A percentile compares a stretch with the other conserved stretches of the same genome.
These are phyloP conservation scores for Drechmeria coniospora DNA, from an alignment of 2,329 filamentous ascomycete genomes.

Conservation along the genomic window DNA sequence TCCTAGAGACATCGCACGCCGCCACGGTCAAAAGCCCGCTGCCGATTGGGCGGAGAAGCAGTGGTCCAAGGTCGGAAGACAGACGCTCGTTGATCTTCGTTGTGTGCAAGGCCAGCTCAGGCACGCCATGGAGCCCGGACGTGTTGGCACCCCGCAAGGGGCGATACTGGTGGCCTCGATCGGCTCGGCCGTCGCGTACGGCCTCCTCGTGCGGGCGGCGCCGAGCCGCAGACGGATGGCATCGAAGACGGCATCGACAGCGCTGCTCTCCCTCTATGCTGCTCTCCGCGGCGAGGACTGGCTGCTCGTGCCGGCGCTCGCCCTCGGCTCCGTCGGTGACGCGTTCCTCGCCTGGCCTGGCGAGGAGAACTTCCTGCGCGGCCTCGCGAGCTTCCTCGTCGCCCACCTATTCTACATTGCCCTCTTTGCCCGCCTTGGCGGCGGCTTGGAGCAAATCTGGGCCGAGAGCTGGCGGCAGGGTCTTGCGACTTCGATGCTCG, in stretches of 20 bases:
- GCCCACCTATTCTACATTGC: constrained; percentile 18
- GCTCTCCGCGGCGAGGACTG: constrained; percentile 5
- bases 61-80: no score
- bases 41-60: no score
- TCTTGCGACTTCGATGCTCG: constrained; percentile 7
- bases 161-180: constrained; percentile 3
- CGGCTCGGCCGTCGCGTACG: constrained; percentile 7
- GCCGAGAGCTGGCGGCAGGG: constrained; percentile 5
- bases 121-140: neutral
- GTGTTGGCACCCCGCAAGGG: neutral
- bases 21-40: no score
- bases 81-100: no score
- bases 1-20: no score
- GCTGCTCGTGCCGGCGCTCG: constrained; percentile 13
- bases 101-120: no score
- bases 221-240: constrained; percentile 14
- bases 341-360: constrained; percentile 20
- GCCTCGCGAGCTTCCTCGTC: constrained; percentile 17
- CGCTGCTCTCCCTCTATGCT: constrained; percentile 12
- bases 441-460: constrained; percentile 3
- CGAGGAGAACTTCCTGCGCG: constrained; percentile 15
- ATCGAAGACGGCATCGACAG: constrained; percentile 16
- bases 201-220: constrained; percentile 5
- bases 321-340: constrained; percentile 17
- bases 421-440: constrained; percentile 9